phyloP scores from a whole-genome alignment of 495 filamentous ascomycete genomes.

The Massariosphaeria phaeospora region DNA sequence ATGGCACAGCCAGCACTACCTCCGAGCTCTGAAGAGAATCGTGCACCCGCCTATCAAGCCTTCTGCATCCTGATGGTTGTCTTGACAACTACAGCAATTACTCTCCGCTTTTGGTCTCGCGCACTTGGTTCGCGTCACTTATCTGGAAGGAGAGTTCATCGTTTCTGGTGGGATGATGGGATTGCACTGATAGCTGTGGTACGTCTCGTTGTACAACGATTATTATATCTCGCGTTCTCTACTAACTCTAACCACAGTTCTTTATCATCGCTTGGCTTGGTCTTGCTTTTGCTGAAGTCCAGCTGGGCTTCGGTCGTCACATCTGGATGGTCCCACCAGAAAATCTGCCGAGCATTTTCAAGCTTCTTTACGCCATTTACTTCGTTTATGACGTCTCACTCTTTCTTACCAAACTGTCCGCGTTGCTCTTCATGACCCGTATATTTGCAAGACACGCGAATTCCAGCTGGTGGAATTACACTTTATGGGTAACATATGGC shows the following conservation, averaged over 20 bases:
- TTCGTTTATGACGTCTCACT: slow-evolving; percentile 1
- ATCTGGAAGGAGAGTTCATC: neutral
- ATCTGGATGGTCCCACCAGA: slow-evolving; percentile 2
- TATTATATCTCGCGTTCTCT: no score
- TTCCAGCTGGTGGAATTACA: neutral
- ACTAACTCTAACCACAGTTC: neutral
- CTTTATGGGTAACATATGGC: neutral
- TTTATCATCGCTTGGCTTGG: neutral
- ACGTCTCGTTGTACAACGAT: neutral
- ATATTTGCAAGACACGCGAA: neutral
- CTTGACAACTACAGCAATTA: neutral
- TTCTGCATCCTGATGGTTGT: slow-evolving; percentile 1
- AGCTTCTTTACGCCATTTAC: slow-evolving; percentile 1
- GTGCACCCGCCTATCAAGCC: neutral
- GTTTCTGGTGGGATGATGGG: neutral
- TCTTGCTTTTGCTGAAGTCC: neutral
- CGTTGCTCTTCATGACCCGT: slow-evolving; percentile 5
- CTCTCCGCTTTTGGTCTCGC: neutral
- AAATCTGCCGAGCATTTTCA: neutral
- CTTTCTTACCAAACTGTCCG: neutral
- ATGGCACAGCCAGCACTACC: no score
- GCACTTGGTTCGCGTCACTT: neutral
- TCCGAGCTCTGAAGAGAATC: no score
- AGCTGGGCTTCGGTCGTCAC: slow-evolving; percentile 3
- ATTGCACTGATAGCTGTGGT: neutral